A percentile compares a stretch with the other conserved stretches of the same genome.
Evolutionary conservation across 805 yeast species (phyloP).

Genomic region (Yarrowia divulgata): DNA sequence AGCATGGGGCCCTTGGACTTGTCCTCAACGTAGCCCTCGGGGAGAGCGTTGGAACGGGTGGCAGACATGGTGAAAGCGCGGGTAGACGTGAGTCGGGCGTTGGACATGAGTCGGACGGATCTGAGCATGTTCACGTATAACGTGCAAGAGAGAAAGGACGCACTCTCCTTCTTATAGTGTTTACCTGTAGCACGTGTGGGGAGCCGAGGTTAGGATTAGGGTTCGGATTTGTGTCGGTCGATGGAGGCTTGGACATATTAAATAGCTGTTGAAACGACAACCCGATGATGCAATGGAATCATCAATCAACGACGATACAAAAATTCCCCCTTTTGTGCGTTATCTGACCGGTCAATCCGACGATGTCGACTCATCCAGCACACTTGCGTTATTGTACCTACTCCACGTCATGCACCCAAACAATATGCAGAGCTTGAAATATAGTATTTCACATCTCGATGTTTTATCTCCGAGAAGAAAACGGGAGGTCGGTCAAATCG

Average conservation of each 20-base stretch:
- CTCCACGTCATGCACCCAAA: conserved; percentile 26
- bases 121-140: conserved; percentile 36
- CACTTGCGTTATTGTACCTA: no score
- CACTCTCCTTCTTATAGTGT: conserved; percentile 4
- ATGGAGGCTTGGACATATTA: not conserved
- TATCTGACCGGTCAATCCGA: no score
- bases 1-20: conserved; percentile 68
- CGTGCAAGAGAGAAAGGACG: not conserved
- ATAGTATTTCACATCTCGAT: conserved; percentile 3
- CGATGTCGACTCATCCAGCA: no score
- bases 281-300: no score
- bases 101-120: conserved; percentile 39
- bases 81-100: conserved; percentile 39
- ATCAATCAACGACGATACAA: no score
- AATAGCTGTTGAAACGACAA: no score
- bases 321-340: no score
- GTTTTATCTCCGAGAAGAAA: conserved; percentile 11
- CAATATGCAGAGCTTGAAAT: not conserved
- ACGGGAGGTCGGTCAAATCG: not conserved
- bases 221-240: conserved; percentile 12
- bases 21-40: conserved; percentile 52
- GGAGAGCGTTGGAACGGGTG: conserved; percentile 40
- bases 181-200: conserved; percentile 36
- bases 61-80: conserved; percentile 37
- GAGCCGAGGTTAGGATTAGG: conserved; percentile 39